Percentiles rank a stretch among this genome's conserved stretches.
Conservation (phyloP, 371 early-diverging fungal species). For the Mucor saturninus region DNA sequence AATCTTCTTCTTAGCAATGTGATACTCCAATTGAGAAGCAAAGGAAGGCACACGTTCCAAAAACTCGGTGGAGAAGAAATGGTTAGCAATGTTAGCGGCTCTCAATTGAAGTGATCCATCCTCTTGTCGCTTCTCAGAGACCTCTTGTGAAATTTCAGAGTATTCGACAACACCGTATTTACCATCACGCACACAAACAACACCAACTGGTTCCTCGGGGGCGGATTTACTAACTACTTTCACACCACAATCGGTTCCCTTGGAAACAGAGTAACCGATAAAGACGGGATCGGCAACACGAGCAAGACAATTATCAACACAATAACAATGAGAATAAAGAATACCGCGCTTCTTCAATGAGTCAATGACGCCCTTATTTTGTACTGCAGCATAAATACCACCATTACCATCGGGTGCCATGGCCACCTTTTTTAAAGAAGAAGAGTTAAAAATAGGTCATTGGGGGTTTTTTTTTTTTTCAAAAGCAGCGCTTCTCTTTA, state of each 20-base stretch:
- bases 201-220: conserved; percentile 93
- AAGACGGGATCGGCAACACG: conserved; percentile 95
- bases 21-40: conserved; percentile 87
- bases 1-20: conserved; percentile 98
- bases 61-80: conserved; percentile 94
- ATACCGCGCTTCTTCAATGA: conserved; percentile 63
- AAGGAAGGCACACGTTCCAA: conserved; percentile 82
- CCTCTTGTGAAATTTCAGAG: conserved; percentile 84
- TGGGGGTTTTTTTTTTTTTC: neutral
- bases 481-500: too few relatives aligned
- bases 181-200: conserved; percentile 86
- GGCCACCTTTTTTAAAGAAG: conserved; percentile 54
- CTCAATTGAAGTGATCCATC: conserved; percentile 79
- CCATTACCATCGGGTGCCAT: conserved; percentile 86
- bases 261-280: conserved; percentile 74
- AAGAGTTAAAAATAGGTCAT: neutral
- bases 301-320: conserved; percentile 95
- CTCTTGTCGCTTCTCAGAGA: conserved; percentile 70
- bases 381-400: conserved; percentile 76
- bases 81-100: conserved; percentile 98
- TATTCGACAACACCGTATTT: conserved; percentile 94
- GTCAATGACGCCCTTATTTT: conserved; percentile 64
- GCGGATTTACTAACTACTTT: conserved; percentile 88
- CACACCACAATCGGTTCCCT: conserved; percentile 77
- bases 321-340: conserved; percentile 86